Conservation (phyloP, 768 basidiomycete species). For the Kwoniella mangroviensis region DNA sequence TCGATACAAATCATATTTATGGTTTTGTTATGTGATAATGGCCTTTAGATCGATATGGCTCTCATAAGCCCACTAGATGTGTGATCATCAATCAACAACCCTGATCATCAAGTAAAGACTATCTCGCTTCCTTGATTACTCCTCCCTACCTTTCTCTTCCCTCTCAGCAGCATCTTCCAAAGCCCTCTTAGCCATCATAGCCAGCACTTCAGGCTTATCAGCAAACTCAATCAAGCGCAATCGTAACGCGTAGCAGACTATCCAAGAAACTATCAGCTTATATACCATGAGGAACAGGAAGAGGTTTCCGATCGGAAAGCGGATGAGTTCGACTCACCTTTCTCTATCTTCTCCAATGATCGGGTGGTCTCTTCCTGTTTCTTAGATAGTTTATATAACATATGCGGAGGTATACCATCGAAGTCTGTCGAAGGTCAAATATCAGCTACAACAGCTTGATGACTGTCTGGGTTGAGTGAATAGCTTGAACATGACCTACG, state of each 20-base stretch:
- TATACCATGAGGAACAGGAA: neutral
- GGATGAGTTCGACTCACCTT: conserved; percentile 64
- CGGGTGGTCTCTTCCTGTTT: conserved; percentile 85
- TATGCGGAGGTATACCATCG: conserved; percentile 68
- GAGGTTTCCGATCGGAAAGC: neutral
- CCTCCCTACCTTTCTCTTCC: conserved; percentile 23
- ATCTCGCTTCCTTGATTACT: neutral
- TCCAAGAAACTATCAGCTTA: neutral
- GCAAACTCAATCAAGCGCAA: conserved; percentile 54
- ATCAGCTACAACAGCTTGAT: conserved; percentile 14
- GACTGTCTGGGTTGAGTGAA: neutral
- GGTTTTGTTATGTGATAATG: too few species aligned
- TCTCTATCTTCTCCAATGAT: conserved; percentile 94
- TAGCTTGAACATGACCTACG: conserved; percentile 39
- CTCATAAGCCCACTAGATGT: too few species aligned
- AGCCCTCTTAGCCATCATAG: conserved; percentile 53
- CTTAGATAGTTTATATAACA: conserved; percentile 65
- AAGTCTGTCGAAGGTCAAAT: conserved; percentile 64
- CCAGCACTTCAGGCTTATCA: conserved; percentile 54
- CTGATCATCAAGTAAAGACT: neutral
- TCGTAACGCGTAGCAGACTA: conserved; percentile 56
- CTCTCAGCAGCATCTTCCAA: conserved; percentile 46
- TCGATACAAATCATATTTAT: too few species aligned
- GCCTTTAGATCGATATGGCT: too few species aligned
- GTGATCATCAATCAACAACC: too few species aligned